A percentile compares a stretch with the other conserved stretches of the same genome.
phyloP scores from a whole-genome alignment of 2,329 filamentous ascomycete species.

The Monilinia vaccinii-corymbosi region DNA sequence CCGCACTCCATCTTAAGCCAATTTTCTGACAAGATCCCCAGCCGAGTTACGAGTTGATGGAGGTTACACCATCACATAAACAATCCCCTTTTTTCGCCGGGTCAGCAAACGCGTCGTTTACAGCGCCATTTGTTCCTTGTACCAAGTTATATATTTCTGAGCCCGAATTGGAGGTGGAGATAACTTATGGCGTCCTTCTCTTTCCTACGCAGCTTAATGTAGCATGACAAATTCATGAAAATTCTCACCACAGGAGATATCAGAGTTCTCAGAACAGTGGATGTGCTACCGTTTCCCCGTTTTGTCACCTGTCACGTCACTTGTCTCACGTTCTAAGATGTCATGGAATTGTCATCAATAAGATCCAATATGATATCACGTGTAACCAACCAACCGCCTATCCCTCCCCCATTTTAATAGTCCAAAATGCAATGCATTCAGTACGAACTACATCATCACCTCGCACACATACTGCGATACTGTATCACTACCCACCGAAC shows the following conservation, averaged over 20 bases:
- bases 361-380: background rate
- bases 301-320: background rate
- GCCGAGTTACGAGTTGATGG: constrained; percentile 14
- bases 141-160: background rate
- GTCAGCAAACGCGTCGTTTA: background rate
- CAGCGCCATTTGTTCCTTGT: background rate
- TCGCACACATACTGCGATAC: background rate
- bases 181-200: background rate
- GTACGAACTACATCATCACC: background rate
- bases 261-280: background rate
- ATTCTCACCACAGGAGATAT: background rate
- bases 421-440: background rate
- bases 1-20: background rate
- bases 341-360: background rate
- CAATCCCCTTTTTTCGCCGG: background rate
- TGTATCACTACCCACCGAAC: background rate
- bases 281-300: background rate
- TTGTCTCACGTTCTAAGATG: background rate
- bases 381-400: background rate
- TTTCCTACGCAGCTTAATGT: constrained; percentile 1
- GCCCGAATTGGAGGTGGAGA: background rate
- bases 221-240: background rate
- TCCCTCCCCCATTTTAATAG: background rate
- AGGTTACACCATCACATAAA: constrained; percentile 14
- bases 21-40: background rate